phyloP scores from a whole-genome alignment of 805 yeast species.

The Cyberlindnera mrakii region DNA sequence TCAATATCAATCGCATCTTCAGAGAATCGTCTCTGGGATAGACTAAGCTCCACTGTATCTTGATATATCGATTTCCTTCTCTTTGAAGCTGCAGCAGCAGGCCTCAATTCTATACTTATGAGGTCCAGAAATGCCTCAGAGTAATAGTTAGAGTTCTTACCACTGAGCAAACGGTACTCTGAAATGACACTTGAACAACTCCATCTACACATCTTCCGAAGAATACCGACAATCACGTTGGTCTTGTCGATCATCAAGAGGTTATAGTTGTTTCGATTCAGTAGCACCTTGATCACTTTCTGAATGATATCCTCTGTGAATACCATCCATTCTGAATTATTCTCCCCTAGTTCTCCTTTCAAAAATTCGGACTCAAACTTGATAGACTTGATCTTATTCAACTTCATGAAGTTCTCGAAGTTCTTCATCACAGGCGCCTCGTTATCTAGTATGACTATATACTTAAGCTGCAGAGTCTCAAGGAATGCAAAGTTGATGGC shows the following conservation, averaged over 20 bases:
- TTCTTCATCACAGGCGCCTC: slow-evolving; percentile 71
- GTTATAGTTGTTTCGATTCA: slow-evolving; percentile 61
- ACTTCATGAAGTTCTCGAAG: slow-evolving; percentile 58
- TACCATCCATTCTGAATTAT: slow-evolving; percentile 54
- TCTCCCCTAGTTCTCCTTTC: slow-evolving; percentile 21
- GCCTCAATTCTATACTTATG: slow-evolving; percentile 44
- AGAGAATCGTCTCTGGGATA: slow-evolving; percentile 2
- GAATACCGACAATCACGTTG: slow-evolving; percentile 70
- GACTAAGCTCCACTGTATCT: background rate
- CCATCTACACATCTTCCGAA: slow-evolving; percentile 86
- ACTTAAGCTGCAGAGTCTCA: slow-evolving; percentile 60
- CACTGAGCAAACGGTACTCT: slow-evolving; percentile 76
- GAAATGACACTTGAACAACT: slow-evolving; percentile 74
- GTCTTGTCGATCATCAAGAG: slow-evolving; percentile 73
- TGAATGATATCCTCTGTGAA: slow-evolving; percentile 60
- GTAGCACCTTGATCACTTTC: slow-evolving; percentile 56
- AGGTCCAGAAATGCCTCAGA: slow-evolving; percentile 82
- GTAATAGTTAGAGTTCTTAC: slow-evolving; percentile 66
- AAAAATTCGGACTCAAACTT: slow-evolving; percentile 27
- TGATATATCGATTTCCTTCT: background rate
- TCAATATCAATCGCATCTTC: slow-evolving; percentile 17
- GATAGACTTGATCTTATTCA: slow-evolving; percentile 44
- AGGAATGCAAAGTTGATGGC: slow-evolving; percentile 73
- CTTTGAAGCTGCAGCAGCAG: slow-evolving; percentile 22
- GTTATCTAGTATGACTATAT: slow-evolving; percentile 73